phyloP scores from a whole-genome alignment of 1,139 yeast genomes.

The Saccharomyces uvarum region DNA sequence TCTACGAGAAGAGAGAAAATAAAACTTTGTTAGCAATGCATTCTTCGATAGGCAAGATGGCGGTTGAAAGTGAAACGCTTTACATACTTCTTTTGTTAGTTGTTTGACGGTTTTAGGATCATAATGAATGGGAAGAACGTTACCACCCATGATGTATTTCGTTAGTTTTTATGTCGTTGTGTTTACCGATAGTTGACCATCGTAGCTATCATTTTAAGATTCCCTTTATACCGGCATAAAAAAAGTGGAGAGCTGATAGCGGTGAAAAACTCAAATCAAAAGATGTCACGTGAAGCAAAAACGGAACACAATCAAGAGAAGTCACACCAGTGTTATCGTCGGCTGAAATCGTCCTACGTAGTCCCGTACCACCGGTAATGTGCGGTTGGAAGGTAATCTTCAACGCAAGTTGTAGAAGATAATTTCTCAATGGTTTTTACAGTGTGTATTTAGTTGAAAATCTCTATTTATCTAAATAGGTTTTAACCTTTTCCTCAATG shows the following conservation, averaged over 20 bases:
- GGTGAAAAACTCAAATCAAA: neutral
- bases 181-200: neutral
- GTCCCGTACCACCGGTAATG: neutral
- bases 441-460: neutral
- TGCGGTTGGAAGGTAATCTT: neutral
- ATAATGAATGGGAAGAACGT: constrained; percentile 32
- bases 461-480: constrained; percentile 9
- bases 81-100: constrained; percentile 21
- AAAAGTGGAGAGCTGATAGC: neutral
- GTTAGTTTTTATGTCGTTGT: neutral
- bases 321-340: neutral
- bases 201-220: neutral
- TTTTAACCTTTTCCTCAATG: constrained; percentile 20
- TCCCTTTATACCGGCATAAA: neutral
- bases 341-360: neutral
- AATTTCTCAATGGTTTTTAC: neutral
- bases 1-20: constrained; percentile 11
- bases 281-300: neutral
- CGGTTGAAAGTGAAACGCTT: neutral
- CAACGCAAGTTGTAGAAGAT: neutral
- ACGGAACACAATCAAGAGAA: neutral
- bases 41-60: neutral
- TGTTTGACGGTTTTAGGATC: constrained; percentile 31
- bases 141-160: constrained; percentile 15
- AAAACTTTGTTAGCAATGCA: neutral